Conservation (phyloP, 257 asterid genomes). For the Nyctanthes arbortristis region DNA sequence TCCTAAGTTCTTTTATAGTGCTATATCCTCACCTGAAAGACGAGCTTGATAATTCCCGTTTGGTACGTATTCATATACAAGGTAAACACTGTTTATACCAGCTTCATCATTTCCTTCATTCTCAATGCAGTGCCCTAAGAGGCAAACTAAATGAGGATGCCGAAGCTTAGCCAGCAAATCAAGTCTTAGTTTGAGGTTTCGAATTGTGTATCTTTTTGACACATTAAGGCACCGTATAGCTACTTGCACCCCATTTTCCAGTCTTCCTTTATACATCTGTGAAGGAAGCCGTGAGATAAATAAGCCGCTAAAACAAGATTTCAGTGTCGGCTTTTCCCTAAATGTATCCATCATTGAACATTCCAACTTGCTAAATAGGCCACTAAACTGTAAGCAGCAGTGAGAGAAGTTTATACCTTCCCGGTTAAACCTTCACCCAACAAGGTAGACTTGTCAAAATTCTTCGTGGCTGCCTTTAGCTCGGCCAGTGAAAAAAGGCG, state of each 20-base stretch:
- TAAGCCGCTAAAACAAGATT: background rate
- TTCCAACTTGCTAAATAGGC: background rate
- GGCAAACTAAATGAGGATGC: conserved; percentile 65
- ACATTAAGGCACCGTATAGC: conserved; percentile 59
- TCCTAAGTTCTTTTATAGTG: background rate
- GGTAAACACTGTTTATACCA: conserved; percentile 49
- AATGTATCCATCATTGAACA: background rate
- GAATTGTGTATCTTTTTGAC: conserved; percentile 49
- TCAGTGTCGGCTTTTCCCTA: background rate
- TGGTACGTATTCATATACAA: conserved; percentile 55
- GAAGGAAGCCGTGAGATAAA: conserved; percentile 10
- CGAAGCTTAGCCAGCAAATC: conserved; percentile 69
- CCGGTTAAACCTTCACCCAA: conserved; percentile 63
- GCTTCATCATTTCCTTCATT: conserved; percentile 37
- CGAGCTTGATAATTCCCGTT: conserved; percentile 54
- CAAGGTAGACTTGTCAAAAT: conserved; percentile 46
- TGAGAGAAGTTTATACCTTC: conserved; percentile 39
- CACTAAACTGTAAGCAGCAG: background rate
- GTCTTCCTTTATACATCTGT: conserved; percentile 69
- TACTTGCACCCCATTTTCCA: conserved; percentile 44
- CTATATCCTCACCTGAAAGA: conserved; percentile 59
- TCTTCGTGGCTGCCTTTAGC: conserved; percentile 59
- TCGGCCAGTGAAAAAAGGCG: conserved; percentile 54
- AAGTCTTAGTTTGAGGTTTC: conserved; percentile 67
- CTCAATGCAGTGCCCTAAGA: conserved; percentile 71